phyloP scores from a whole-genome alignment of 768 basidiomycete species.

The Trametes sanguinea region DNA sequence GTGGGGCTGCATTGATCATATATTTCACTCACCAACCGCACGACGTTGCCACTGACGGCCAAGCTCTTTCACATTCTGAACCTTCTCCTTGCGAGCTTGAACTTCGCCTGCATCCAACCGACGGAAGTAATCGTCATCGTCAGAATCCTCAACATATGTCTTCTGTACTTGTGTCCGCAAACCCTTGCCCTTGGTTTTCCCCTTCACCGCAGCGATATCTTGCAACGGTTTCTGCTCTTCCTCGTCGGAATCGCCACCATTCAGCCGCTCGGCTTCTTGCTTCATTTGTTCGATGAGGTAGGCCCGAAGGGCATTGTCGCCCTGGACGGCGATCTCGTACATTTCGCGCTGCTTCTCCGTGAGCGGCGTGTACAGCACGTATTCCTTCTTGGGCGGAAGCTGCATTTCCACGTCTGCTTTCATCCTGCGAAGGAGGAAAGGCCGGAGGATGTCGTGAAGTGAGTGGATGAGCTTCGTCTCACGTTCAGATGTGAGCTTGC shows the following conservation, averaged over 20 bases:
- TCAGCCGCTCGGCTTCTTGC: constrained; percentile 32
- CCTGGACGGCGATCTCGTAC: constrained; percentile 77
- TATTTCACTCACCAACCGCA: constrained; percentile 53
- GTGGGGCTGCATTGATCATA: no score
- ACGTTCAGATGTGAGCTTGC: constrained; percentile 55
- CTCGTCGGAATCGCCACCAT: constrained; percentile 34
- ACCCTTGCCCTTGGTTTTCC: constrained; percentile 32
- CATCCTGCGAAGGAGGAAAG: constrained; percentile 89
- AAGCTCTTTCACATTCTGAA: constrained; percentile 52
- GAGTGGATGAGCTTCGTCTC: constrained; percentile 70
- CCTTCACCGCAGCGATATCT: constrained; percentile 26
- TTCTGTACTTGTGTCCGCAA: constrained; percentile 30
- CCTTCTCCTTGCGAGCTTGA: constrained; percentile 39
- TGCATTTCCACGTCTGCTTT: constrained; percentile 82
- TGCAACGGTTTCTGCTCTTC: constrained; percentile 34
- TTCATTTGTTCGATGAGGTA: constrained; percentile 40
- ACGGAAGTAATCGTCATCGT: constrained; percentile 68
- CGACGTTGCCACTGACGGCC: constrained; percentile 60
- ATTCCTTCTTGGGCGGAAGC: constrained; percentile 92
- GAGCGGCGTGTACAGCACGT: constrained; percentile 89
- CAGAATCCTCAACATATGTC: constrained; percentile 55
- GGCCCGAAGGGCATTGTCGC: constrained; percentile 56
- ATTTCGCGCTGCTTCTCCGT: constrained; percentile 81
- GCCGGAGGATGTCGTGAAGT: constrained; percentile 89
- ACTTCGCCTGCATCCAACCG: constrained; percentile 54